phyloP scores from a whole-genome alignment of 441 rosid species.

The Geranium incanum region DNA sequence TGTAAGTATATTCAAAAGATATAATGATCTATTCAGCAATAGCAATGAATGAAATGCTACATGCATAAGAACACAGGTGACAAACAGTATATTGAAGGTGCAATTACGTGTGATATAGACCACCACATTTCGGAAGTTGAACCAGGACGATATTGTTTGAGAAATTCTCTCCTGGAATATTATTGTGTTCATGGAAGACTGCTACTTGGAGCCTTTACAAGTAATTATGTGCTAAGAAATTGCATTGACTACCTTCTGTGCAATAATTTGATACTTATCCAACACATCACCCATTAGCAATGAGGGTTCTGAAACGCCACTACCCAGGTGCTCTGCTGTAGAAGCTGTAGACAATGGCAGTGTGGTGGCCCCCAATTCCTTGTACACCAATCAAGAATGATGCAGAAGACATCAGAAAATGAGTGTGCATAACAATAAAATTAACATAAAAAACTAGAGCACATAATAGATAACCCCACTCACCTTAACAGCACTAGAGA shows the following conservation, averaged over 20 bases:
- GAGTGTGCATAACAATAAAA: constrained; percentile 10
- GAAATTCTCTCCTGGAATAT: not conserved
- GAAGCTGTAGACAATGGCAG: constrained; percentile 48
- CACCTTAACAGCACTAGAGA: constrained; percentile 52
- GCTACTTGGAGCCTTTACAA: not conserved
- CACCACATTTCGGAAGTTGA: not conserved
- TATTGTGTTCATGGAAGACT: not conserved
- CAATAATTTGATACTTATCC: constrained; percentile 82
- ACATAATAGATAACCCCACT: constrained; percentile 16
- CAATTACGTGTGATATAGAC: not conserved
- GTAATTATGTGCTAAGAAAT: not conserved
- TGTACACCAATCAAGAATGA: constrained; percentile 20
- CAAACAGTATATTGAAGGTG: not conserved
- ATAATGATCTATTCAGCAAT: not conserved
- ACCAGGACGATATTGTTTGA: not conserved
- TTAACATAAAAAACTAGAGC: constrained; percentile 13
- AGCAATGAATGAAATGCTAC: not conserved
- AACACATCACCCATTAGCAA: constrained; percentile 82
- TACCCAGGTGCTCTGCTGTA: constrained; percentile 58
- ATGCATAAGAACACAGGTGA: not conserved
- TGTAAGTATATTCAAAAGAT: not conserved
- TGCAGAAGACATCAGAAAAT: not conserved
- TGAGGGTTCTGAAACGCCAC: constrained; percentile 55
- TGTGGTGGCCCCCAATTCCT: constrained; percentile 54
- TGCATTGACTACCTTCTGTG: constrained; percentile 54